phyloP scores from a whole-genome alignment of 139 green algal genomes.

The Bryopsis sp. region DNA sequence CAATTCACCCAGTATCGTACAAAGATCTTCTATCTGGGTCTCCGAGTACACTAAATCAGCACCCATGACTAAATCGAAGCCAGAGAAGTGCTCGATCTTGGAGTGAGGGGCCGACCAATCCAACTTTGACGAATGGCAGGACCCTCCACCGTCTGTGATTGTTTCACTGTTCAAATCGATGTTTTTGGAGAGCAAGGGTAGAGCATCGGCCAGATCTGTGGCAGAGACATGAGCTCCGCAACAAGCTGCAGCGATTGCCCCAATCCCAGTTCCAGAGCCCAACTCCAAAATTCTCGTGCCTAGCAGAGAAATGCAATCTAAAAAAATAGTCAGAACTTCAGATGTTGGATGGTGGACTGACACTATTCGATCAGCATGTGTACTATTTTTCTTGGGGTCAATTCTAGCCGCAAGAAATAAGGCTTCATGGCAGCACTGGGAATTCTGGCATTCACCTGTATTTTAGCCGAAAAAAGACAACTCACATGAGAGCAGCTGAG shows the following conservation, averaged over 20 bases:
- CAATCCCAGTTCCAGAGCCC: slow-evolving; percentile 36
- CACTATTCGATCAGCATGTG: too few species aligned
- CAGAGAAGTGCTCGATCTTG: not conserved
- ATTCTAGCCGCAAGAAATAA: too few species aligned
- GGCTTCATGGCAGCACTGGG: too few species aligned
- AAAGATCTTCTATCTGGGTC: too few species aligned
- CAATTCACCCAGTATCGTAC: too few species aligned
- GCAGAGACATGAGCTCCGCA: slow-evolving; percentile 26
- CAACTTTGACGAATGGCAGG: not conserved
- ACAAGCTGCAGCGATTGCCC: slow-evolving; percentile 28
- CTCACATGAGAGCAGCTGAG: too few species aligned
- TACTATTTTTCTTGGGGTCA: too few species aligned
- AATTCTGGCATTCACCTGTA: not conserved
- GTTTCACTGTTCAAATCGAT: not conserved
- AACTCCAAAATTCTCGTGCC: slow-evolving; percentile 33
- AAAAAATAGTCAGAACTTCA: too few species aligned
- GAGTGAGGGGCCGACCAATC: not conserved
- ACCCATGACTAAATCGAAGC: slow-evolving; percentile 6
- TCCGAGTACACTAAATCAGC: slow-evolving; percentile 13
- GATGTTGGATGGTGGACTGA: too few species aligned
- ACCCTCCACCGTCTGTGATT: not conserved
- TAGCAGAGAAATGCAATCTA: too few species aligned
- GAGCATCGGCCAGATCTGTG: slow-evolving; percentile 27
- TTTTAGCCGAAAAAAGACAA: not conserved
- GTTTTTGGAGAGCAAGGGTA: slow-evolving; percentile 19